Base-by-base conservation (phyloP, 352 stramenopile genomes). In the Aphanomyces invadans region DNA sequence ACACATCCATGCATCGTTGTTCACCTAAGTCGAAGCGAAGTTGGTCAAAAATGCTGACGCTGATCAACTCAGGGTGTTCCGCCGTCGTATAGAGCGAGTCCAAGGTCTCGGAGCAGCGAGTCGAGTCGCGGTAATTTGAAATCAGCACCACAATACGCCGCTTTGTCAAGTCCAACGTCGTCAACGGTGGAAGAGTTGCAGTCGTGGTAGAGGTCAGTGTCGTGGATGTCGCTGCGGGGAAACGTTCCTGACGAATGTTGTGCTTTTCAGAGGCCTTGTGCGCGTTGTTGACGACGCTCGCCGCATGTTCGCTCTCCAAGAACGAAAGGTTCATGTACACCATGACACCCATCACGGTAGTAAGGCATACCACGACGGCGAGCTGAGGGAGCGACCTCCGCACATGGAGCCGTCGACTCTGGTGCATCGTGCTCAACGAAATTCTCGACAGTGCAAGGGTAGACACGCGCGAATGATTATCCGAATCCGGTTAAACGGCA, bases 131-230 rank as follows among this genome's bases (percentile, higher is more conserved):
- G 28, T 67, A 67, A 11, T 67, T 67, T 29, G 60, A 48, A 32
- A 67, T 67, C 25, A 67, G 21, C 15, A 67, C 60, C 17, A 67
- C 26, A 26, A 57, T 67, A 15, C 60, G 39, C 21, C 60, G 60
- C 26, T 54, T 86, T 74, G 12, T 86, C 79, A 57, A 57, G 12
- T 32, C 49, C 21, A 21, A 38, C 11, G 49, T 32, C 0, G 49
- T 57, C 7, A 26, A 32, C 15, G 36, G 48, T 15, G 48, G 48
- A 9, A 25, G 19, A 26, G 46, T 54, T 25, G 42, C 10, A 23
- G 46, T 29, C 0, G 46, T 54, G n/a, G 46, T 57, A n/a, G 49
- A 38, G 60, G n/a, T 39, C 10, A 25, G 17, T 15, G 12, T 15
- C 3, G 45, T 38, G 39, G 11, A n/a, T 4, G 49, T 57, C 25